phyloP scores from a whole-genome alignment of 371 early-diverging fungal genomes.

The Syncephalis plumigaleata region DNA sequence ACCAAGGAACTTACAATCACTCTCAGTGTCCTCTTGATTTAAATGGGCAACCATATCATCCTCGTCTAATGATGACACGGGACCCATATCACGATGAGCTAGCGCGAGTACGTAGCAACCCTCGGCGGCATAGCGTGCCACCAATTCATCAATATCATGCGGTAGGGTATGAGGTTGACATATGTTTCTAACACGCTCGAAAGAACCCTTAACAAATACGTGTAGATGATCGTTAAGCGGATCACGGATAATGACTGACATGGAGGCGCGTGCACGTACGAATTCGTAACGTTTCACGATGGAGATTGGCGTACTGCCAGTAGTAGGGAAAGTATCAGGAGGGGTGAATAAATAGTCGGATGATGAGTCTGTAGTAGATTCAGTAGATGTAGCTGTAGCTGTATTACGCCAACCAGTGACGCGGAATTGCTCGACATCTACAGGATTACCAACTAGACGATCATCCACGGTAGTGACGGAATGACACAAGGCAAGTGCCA shows the following conservation, averaged over 20 bases:
- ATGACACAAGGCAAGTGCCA: constrained; percentile 53
- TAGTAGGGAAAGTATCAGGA: constrained; percentile 6
- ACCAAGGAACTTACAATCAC: constrained; percentile 38
- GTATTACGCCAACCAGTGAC: constrained; percentile 29
- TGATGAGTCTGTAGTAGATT: constrained; percentile 3
- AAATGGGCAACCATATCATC: constrained; percentile 19
- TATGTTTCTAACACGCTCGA: constrained; percentile 51
- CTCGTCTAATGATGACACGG: constrained; percentile 15
- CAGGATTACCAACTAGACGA: constrained; percentile 70
- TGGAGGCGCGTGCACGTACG: constrained; percentile 63
- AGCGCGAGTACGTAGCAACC: constrained; percentile 70
- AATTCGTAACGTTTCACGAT: constrained; percentile 70
- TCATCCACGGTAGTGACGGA: constrained; percentile 50
- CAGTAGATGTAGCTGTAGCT: too few relatives aligned
- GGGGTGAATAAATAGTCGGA: neutral
- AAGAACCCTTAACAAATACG: constrained; percentile 71
- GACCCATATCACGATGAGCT: constrained; percentile 32
- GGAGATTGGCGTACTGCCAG: constrained; percentile 9
- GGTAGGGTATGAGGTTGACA: constrained; percentile 33
- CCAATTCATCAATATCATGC: constrained; percentile 32
- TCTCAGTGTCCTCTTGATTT: constrained; percentile 51
- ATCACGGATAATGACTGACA: constrained; percentile 60
- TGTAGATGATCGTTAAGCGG: constrained; percentile 30
- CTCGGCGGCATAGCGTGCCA: constrained; percentile 35
- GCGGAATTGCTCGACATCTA: constrained; percentile 85